phyloP scores from a whole-genome alignment of 352 stramenopile genomes.

The Globisporangium spiculum region DNA sequence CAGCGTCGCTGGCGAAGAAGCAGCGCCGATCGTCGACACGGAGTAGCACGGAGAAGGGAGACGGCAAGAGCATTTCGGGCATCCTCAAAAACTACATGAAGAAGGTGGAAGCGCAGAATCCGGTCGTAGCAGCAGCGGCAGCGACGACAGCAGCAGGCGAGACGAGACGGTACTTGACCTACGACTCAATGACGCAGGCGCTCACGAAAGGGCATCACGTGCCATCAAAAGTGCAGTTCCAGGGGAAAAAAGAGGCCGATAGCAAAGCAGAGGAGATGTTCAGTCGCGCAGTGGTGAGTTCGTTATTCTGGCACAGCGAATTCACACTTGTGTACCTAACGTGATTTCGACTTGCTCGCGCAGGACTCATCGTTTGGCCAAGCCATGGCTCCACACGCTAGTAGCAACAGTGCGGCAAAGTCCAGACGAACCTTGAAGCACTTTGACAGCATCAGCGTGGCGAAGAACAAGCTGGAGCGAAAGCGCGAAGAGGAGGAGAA shows the following conservation, averaged over 20 bases:
- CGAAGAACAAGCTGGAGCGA: constrained; percentile 14
- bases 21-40: constrained; percentile 9
- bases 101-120: constrained; percentile 11
- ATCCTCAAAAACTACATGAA: constrained; percentile 19
- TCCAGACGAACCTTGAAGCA: constrained; percentile 10
- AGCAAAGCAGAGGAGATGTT: constrained; percentile 15
- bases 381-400: background rate
- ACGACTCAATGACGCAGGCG: constrained; percentile 10
- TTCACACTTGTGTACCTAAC: background rate
- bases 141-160: background rate
- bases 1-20: constrained; percentile 15
- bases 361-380: constrained; percentile 10
- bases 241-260: background rate
- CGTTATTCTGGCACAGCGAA: background rate
- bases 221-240: background rate
- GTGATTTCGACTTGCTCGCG: background rate
- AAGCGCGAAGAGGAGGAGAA: constrained; percentile 13
- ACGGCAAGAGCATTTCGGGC: constrained; percentile 10
- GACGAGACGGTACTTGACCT: constrained; percentile 1
- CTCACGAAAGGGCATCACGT: background rate
- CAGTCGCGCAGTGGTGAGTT: constrained; percentile 13
- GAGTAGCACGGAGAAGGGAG: background rate
- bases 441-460: constrained; percentile 20
- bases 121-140: background rate
- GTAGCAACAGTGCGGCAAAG: background rate